Percentiles rank a stretch among this genome's conserved stretches.
Conservation (phyloP, 306 rosid species). For the Hippophae gyantsensis region DNA sequence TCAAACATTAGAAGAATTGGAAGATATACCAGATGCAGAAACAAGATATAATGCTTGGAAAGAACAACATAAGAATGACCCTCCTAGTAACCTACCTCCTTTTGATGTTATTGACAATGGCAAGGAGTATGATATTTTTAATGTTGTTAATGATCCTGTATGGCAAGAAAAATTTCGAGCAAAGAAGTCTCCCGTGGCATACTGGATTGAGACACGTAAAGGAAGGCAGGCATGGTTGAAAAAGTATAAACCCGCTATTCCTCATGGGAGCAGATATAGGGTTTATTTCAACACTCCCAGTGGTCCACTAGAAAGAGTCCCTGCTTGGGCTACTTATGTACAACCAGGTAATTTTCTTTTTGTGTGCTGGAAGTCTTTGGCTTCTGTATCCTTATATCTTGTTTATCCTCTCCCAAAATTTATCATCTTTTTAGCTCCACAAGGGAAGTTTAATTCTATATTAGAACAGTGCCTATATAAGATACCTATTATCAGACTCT, state of each 20-base stretch:
- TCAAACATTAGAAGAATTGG: constrained; percentile 71
- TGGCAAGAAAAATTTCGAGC: constrained; percentile 46
- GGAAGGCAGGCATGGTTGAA: constrained; percentile 93
- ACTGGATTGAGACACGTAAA: constrained; percentile 91
- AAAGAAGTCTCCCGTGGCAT: constrained; percentile 67
- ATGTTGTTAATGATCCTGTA: constrained; percentile 55
- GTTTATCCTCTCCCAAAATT: constrained; percentile 2
- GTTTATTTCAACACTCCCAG: constrained; percentile 90
- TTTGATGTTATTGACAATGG: constrained; percentile 70
- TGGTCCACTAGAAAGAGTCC: constrained; percentile 85
- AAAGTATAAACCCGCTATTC: constrained; percentile 70
- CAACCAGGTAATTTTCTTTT: constrained; percentile 60
- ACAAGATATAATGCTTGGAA: constrained; percentile 81
- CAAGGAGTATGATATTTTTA: constrained; percentile 73
- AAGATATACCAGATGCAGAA: constrained; percentile 78
- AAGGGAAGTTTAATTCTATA: too few species aligned
- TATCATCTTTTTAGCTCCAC: constrained; percentile 1
- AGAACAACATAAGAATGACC: constrained; percentile 55
- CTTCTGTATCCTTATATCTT: constrained; percentile 8
- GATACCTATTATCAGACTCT: too few species aligned
- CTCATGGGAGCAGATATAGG: constrained; percentile 93
- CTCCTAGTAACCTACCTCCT: constrained; percentile 37
- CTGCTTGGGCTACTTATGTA: constrained; percentile 99
- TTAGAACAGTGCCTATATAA: too few species aligned
- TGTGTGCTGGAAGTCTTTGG: constrained; percentile 14